These are phyloP conservation scores for Dryadomyces sulphureus DNA, from an alignment of 2,329 filamentous ascomycete species.

Conservation along the genomic window DNA sequence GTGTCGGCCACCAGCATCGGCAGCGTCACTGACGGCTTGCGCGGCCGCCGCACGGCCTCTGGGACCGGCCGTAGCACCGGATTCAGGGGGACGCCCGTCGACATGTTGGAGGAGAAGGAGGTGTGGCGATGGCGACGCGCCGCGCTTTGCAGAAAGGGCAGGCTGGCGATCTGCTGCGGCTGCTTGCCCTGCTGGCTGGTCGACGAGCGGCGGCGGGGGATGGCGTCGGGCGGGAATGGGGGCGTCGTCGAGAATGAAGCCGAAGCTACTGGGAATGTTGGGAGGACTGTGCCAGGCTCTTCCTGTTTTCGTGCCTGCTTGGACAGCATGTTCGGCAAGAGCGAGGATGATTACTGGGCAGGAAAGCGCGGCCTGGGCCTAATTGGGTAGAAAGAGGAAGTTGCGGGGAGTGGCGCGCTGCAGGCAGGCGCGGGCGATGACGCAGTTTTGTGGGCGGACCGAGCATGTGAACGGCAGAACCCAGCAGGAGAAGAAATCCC, in stretches of 20 bases:
- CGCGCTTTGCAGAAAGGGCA: slow-evolving; percentile 1
- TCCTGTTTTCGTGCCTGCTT: slow-evolving; percentile 1
- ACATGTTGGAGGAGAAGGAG: slow-evolving; percentile 5
- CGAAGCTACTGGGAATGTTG: slow-evolving; percentile 5
- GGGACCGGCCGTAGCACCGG: slow-evolving; percentile 34
- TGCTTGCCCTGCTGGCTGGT: slow-evolving; percentile 28
- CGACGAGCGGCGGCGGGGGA: slow-evolving; percentile 61
- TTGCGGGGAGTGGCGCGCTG: not conserved
- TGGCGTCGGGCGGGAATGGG: slow-evolving; percentile 40
- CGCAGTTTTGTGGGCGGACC: not conserved
- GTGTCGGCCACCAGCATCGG: too few species aligned
- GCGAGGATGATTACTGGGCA: not conserved
- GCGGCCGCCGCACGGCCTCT: slow-evolving; percentile 52
- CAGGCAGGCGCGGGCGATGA: not conserved
- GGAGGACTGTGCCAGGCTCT: slow-evolving; percentile 10
- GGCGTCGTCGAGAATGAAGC: slow-evolving; percentile 4
- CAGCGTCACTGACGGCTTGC: slow-evolving; percentile 9
- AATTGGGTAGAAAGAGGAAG: not conserved
- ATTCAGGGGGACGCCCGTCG: slow-evolving; percentile 14
- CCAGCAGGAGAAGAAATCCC: too few species aligned
- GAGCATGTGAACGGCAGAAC: too few species aligned
- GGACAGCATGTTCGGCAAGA: not conserved
- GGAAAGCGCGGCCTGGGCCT: not conserved
- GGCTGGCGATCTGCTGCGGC: slow-evolving; percentile 8
- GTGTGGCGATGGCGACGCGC: slow-evolving; percentile 3